Conservation (phyloP, 73 alveolate genomes). For the Diophrys appendiculata region DNA sequence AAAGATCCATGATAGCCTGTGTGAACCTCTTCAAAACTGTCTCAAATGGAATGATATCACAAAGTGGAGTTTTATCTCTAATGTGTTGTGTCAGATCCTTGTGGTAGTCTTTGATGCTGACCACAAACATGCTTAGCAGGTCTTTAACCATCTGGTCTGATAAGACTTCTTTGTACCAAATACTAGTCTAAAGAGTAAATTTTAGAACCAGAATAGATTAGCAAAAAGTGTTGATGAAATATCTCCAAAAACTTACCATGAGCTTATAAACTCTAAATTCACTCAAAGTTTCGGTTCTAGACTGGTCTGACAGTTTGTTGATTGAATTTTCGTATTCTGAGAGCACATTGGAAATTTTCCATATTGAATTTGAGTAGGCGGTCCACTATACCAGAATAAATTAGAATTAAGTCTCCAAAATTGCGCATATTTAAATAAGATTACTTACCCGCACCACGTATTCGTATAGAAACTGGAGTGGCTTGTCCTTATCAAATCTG, state of each 20-base stretch:
- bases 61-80: neutral
- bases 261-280: neutral
- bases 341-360: slow-evolving; percentile 12
- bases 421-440: neutral
- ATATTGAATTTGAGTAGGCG: slow-evolving; percentile 22
- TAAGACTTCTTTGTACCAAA: slow-evolving; percentile 1
- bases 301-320: neutral
- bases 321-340: neutral
- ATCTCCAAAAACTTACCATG: neutral
- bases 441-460: slow-evolving; percentile 8
- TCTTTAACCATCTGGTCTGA: neutral
- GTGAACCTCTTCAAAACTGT: slow-evolving; percentile 1
- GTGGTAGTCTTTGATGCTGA: slow-evolving; percentile 5
- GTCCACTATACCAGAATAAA: slow-evolving; percentile 6
- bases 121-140: slow-evolving; percentile 1
- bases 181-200: neutral
- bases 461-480: slow-evolving; percentile 12
- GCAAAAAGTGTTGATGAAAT: neutral
- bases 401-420: neutral
- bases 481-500: slow-evolving; percentile 11
- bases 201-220: neutral
- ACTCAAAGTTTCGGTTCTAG: slow-evolving; percentile 1
- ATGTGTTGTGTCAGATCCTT: slow-evolving; percentile 12
- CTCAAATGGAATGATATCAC: neutral
- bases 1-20: slow-evolving; percentile 5